Conservation (phyloP, 2,329 filamentous ascomycete genomes). For the Purpureocillium lavendulum region DNA sequence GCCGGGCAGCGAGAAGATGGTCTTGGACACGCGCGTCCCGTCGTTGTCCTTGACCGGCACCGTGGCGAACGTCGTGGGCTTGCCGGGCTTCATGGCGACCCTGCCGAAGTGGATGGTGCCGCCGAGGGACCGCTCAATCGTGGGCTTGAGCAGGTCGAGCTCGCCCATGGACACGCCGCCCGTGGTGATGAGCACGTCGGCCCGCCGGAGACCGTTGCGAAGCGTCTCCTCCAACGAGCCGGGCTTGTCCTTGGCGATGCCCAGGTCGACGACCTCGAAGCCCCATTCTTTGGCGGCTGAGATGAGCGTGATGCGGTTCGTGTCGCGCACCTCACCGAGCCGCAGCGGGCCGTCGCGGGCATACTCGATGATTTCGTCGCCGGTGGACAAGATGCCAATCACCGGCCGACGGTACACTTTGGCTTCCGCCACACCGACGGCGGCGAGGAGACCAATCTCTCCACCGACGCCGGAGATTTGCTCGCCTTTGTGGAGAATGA, state of each 20-base stretch:
- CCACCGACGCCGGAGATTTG: conserved; percentile 81
- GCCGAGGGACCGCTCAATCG: conserved; percentile 80
- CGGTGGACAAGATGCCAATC: conserved; percentile 84
- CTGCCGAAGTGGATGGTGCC: conserved; percentile 95
- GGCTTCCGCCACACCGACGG: conserved; percentile 67
- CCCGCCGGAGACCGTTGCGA: conserved; percentile 62
- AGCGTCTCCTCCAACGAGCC: conserved; percentile 69
- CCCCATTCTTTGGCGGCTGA: conserved; percentile 67
- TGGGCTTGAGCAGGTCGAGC: conserved; percentile 91
- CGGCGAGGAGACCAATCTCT: conserved; percentile 82
- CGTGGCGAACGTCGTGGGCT: conserved; percentile 94
- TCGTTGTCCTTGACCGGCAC: conserved; percentile 57
- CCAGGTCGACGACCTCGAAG: conserved; percentile 74
- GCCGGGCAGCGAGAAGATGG: conserved; percentile 84
- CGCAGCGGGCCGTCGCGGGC: conserved; percentile 52
- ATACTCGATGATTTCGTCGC: conserved; percentile 84
- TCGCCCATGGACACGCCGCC: conserved; percentile 98
- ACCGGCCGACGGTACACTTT: conserved; percentile 67
- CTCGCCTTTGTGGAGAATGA: conserved; percentile 69
- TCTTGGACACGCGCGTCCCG: conserved; percentile 52
- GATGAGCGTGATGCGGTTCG: conserved; percentile 81
- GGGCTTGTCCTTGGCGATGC: conserved; percentile 70
- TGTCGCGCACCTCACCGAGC: conserved; percentile 84
- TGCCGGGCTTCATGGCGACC: conserved; percentile 96
- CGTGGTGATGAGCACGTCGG: conserved; percentile 81